Base-by-base conservation (phyloP, 2,329 filamentous ascomycete species). In the Ampelomyces quisqualis region DNA sequence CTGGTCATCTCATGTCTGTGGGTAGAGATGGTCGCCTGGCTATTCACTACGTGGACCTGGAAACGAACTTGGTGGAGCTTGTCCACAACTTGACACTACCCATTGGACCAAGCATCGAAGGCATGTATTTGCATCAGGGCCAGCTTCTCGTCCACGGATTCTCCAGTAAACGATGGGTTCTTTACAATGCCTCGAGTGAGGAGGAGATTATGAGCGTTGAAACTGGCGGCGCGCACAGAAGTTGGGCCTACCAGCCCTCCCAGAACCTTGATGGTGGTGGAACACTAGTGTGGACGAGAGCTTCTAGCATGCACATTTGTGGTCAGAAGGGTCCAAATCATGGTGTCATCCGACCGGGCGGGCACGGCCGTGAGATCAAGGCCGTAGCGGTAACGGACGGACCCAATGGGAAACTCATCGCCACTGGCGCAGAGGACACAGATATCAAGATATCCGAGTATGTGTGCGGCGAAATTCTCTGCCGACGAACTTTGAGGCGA, bases 351-450 rank as follows among this genome's bases (percentile, higher is more conserved):
- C 82, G 84, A 49, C 54, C 69, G 0, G 91, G 93, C 5, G 81
- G 81, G 0, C 93, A 98, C 66, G 93, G 93, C 0, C 77, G 93
- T 39, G 93, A 98, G 68, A 86, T 97, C 53, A 88, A 87, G 63
- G 70, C 79, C 2, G 67, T 80, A 46, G 77, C 81, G 14, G 59
- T 78, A 2, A 75, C 74, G 0, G 26, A 23, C 9, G 40, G 21
- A 28, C 19, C 47, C 40, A 39, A 53, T 33, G 33, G 14, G 7
- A 59, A 59, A 4, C 58, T 85, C 4, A 71, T 87, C 23, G 84
- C 82, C 1, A 87, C 84, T 1, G 85, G 84, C 0, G 80, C 82
- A 0, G 85, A 88, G 63, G 85, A 88, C 57, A 88, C 85, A 0
- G 71, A 78, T 10, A 86, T 98, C 46, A 84, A 88, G 21, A 78